Conservation (phyloP, 768 basidiomycete genomes). For the Mycena chlorophos region DNA sequence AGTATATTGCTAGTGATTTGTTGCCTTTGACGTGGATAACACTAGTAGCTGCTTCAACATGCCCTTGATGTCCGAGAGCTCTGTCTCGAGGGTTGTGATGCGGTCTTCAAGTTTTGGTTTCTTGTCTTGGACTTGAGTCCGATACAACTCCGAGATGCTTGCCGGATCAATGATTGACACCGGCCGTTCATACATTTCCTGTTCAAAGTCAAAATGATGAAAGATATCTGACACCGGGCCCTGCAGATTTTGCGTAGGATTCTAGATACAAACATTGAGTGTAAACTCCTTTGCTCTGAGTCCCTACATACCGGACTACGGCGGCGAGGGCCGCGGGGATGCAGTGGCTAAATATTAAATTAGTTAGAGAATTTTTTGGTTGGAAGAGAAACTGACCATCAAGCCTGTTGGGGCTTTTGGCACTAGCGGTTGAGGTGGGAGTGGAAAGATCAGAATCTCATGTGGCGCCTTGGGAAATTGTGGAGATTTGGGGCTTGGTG, state of each 20-base stretch:
- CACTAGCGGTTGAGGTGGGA: slow-evolving; percentile 18
- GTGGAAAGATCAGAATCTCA: slow-evolving; percentile 15
- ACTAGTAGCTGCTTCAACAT: slow-evolving; percentile 13
- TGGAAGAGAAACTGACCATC: too few relatives aligned
- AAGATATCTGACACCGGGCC: slow-evolving; percentile 9
- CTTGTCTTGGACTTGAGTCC: slow-evolving; percentile 7
- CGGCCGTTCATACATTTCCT: slow-evolving; percentile 6
- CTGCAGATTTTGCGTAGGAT: background rate
- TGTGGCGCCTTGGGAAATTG: slow-evolving; percentile 2
- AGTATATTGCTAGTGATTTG: too few relatives aligned
- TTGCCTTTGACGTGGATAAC: background rate
- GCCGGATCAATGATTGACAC: background rate
- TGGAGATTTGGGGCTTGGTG: background rate
- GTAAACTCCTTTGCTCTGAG: background rate
- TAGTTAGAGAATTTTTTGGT: background rate
- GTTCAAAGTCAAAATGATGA: slow-evolving; percentile 19
- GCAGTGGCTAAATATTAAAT: background rate
- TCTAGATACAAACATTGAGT: background rate
- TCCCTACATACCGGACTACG: background rate
- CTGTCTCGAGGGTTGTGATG: slow-evolving; percentile 19
- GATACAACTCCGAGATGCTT: slow-evolving; percentile 11
- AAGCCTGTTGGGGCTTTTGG: too few relatives aligned
- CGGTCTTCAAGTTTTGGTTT: slow-evolving; percentile 21
- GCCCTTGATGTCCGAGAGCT: slow-evolving; percentile 21
- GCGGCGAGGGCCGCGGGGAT: slow-evolving; percentile 6